phyloP scores from a whole-genome alignment of 2,329 filamentous ascomycete genomes.

The Monilinia laxa region DNA sequence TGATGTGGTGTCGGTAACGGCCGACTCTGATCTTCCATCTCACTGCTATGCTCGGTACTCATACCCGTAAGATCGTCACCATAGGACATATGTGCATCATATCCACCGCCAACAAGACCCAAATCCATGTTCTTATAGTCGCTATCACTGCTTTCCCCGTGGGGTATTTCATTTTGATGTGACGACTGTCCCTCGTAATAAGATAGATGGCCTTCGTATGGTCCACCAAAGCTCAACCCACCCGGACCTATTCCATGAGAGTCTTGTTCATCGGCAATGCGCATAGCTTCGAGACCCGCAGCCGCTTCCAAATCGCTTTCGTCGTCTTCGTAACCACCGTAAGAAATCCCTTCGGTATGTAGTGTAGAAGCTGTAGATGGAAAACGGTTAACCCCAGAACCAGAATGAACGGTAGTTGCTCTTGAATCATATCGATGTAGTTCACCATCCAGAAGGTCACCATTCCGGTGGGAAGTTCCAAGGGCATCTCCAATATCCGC shows the following conservation, averaged over 20 bases:
- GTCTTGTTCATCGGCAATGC: conserved; percentile 77
- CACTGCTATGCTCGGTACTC: conserved; percentile 40
- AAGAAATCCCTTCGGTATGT: conserved; percentile 38
- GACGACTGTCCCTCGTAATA: conserved; percentile 48
- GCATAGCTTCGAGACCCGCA: conserved; percentile 79
- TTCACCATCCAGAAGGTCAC: conserved; percentile 50
- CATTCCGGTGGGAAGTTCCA: conserved; percentile 43
- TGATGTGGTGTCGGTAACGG: conserved; percentile 51
- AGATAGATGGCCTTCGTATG: conserved; percentile 42
- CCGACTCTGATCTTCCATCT: conserved; percentile 48
- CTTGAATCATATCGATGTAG: conserved; percentile 53
- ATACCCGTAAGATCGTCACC: conserved; percentile 46
- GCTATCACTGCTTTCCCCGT: conserved; percentile 61
- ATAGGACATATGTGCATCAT: conserved; percentile 60
- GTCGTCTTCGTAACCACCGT: conserved; percentile 58
- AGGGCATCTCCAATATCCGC: conserved; percentile 42
- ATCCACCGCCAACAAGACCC: conserved; percentile 71
- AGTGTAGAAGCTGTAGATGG: conserved; percentile 51
- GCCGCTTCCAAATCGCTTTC: conserved; percentile 88
- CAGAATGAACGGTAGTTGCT: conserved; percentile 48
- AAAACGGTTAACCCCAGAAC: conserved; percentile 49
- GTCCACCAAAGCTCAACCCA: conserved; percentile 50
- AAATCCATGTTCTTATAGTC: conserved; percentile 74
- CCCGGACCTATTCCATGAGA: conserved; percentile 59
- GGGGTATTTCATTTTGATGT: conserved; percentile 36